Conservation (phyloP, 192 early-diverging fungal species). For the Pilaira anomala region DNA sequence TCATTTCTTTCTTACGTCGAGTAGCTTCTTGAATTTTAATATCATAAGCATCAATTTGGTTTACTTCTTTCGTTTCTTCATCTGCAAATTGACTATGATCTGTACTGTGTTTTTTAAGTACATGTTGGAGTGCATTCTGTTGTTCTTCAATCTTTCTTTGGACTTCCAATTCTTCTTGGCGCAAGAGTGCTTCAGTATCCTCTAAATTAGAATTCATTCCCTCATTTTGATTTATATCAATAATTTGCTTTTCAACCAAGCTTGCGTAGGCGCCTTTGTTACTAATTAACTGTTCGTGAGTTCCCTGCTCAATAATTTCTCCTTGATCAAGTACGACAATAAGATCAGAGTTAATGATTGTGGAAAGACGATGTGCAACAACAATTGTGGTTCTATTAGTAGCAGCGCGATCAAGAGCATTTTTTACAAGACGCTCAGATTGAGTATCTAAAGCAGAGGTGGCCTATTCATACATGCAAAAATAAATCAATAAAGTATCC, state of each 20-base stretch:
- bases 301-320: slow-evolving; percentile 69
- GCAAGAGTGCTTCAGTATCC: slow-evolving; percentile 8
- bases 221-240: slow-evolving; percentile 35
- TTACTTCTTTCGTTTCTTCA: background rate
- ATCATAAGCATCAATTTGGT: slow-evolving; percentile 20
- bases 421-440: slow-evolving; percentile 75
- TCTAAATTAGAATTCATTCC: background rate
- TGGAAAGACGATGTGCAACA: slow-evolving; percentile 89
- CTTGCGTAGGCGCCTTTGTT: slow-evolving; percentile 55
- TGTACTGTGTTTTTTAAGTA: slow-evolving; percentile 8
- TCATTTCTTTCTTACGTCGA: slow-evolving; percentile 35
- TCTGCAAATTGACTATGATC: background rate
- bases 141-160: background rate
- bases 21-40: slow-evolving; percentile 18
- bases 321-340: slow-evolving; percentile 82
- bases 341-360: slow-evolving; percentile 77
- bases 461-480: slow-evolving; percentile 41
- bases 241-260: slow-evolving; percentile 63
- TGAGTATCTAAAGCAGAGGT: slow-evolving; percentile 82
- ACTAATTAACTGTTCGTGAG: slow-evolving; percentile 68
- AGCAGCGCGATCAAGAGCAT: slow-evolving; percentile 71
- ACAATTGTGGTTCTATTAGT: slow-evolving; percentile 82
- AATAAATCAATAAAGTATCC: background rate
- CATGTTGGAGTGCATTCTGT: background rate
- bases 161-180: slow-evolving; percentile 2